Percentiles rank a stretch among this genome's conserved stretches.
Conservation (phyloP, 78 protist genomes). For the Parvularia atlantis region DNA sequence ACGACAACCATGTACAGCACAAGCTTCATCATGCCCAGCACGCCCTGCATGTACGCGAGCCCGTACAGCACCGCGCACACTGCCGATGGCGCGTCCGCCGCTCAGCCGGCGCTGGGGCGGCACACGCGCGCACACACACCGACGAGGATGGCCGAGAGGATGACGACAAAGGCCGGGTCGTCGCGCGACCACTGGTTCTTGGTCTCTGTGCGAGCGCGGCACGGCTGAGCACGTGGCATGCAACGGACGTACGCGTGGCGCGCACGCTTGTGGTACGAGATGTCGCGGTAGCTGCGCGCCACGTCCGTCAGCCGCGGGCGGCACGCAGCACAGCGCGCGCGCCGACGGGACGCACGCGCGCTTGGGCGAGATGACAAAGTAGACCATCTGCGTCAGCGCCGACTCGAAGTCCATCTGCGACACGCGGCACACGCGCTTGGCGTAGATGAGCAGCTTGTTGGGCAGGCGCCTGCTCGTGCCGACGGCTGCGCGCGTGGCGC, state of each 20-base stretch:
- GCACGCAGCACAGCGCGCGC: too few relatives aligned
- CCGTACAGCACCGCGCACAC: not conserved
- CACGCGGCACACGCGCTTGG: not conserved
- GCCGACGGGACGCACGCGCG: too few relatives aligned
- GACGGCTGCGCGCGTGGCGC: too few relatives aligned
- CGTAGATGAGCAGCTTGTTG: too few relatives aligned
- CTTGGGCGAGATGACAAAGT: constrained; percentile 54
- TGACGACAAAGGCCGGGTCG: constrained; percentile 86
- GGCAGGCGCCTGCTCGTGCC: too few relatives aligned
- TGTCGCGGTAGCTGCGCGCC: not conserved
- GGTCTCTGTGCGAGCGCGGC: constrained; percentile 31
- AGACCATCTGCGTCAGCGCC: constrained; percentile 64
- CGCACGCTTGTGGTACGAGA: constrained; percentile 7
- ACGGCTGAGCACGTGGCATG: not conserved
- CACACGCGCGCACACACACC: constrained; percentile 22
- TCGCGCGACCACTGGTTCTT: constrained; percentile 93
- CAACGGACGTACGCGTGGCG: not conserved
- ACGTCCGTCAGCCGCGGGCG: too few relatives aligned
- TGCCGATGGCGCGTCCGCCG: too few relatives aligned
- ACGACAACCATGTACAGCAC: constrained; percentile 57
- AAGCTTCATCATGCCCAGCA: constrained; percentile 26
- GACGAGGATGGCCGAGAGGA: constrained; percentile 52
- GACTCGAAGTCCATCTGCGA: constrained; percentile 78
- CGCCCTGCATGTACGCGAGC: not conserved
- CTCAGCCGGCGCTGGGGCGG: too few relatives aligned